Evolutionary conservation across 2,329 filamentous ascomycete species (phyloP), one percentile per base, ranked within the genome.

Genomic region (Sordariomycetes sp.): DNA sequence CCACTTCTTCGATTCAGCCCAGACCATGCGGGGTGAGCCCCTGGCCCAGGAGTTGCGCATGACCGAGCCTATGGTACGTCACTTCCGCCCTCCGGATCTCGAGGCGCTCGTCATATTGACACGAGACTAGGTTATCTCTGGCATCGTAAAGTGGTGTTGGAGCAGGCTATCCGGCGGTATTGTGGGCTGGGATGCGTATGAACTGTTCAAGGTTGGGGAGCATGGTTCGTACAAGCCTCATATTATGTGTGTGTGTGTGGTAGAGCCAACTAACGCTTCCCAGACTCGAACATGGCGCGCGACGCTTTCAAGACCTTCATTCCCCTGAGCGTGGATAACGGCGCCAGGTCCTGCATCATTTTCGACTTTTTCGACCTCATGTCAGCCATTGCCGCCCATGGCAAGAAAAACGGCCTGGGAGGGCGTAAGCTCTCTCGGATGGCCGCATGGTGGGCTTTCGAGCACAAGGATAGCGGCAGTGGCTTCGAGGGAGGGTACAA

Each of bases 361-460:
- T 92, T 95, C 67, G 89, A 96, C 73, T 97, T 96, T 73, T 99
- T 97, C 72, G 93, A 97, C 65, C 83, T 99, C 0, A 75, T 99
- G 52, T 86, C 93, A 3, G 90, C 93, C 8, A 85, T 97, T 65
- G 92, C 94, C 37, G 94, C 94, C 16, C 90, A 97, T 67, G 90
- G 90, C 64, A 97, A 97, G 75, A 85, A 79, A 58, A 99, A 99
- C 70, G 94, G 94, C 51, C 83, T 99, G 62, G 90, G 91, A 61
- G 94, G 94, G 28, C 85, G 92, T 62, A 97, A 97, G 71, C 80
- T 99, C 58, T 97, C 94, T 11, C 84, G 94, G 64, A 90, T 96
- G 80, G 94, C 93, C 48, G 91, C 92, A 53, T 99, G 94, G 94
- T 99, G 94, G 94, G 91, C 93, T 1, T 99, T 99, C 69, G 93